Percentiles rank a stretch among this genome's conserved stretches.
phyloP scores from a whole-genome alignment of 1,284 basidiomycete genomes.

The Singerocomus inundabilis region DNA sequence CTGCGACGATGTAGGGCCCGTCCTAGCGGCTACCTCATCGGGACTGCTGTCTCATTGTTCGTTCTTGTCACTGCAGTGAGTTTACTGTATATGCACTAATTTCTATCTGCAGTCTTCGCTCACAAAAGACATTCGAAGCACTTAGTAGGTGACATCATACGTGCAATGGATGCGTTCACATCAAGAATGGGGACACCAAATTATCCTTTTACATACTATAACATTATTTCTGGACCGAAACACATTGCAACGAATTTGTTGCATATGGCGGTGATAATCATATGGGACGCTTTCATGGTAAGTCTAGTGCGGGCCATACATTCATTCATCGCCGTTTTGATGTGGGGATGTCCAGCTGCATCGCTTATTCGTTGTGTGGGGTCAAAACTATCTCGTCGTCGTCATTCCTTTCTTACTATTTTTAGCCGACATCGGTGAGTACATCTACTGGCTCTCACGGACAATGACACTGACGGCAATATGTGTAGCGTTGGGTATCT shows the following conservation, averaged over 20 bases:
- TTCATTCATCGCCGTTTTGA: background rate
- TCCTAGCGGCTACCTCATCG: slow-evolving; percentile 16
- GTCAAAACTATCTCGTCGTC: slow-evolving; percentile 6
- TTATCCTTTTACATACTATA: slow-evolving; percentile 14
- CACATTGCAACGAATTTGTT: slow-evolving; percentile 10
- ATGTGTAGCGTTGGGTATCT: slow-evolving; percentile 12
- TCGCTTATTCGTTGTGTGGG: slow-evolving; percentile 27
- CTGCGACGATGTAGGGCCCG: slow-evolving; percentile 9
- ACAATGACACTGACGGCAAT: too few species aligned
- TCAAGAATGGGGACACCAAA: slow-evolving; percentile 6
- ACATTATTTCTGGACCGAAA: slow-evolving; percentile 6
- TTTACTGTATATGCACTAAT: background rate
- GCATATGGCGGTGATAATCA: slow-evolving; percentile 18
- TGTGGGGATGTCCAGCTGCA: slow-evolving; percentile 20
- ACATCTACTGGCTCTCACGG: background rate
- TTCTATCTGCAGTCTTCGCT: background rate
- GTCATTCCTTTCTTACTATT: slow-evolving; percentile 15
- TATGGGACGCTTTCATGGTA: slow-evolving; percentile 23
- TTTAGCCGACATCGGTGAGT: slow-evolving; percentile 23
- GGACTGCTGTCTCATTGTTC: slow-evolving; percentile 20
- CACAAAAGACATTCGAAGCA: slow-evolving; percentile 10
- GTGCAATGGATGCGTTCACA: slow-evolving; percentile 20
- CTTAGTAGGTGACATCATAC: slow-evolving; percentile 13
- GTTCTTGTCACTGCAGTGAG: slow-evolving; percentile 17
- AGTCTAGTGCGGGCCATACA: background rate